Evolutionary conservation across 2,329 filamentous ascomycete species (phyloP).

Genomic region (Ambrosiella beaveri): DNA sequence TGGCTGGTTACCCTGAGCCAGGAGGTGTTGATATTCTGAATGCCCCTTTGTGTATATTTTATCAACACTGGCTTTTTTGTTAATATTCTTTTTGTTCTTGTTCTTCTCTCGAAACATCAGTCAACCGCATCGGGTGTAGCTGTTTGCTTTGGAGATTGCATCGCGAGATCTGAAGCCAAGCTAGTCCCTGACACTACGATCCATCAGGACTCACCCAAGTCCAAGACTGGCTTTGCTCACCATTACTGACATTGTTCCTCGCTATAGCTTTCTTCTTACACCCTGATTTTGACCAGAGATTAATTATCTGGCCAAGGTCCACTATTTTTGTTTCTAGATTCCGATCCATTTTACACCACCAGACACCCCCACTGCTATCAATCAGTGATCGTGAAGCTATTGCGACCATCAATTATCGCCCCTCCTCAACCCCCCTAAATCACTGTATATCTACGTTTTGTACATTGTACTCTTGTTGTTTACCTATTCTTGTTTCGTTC

Average conservation of each 20-base stretch:
- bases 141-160: not conserved
- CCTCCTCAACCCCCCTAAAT: not conserved
- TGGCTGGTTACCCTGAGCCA: not conserved
- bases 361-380: not conserved
- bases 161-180: not conserved
- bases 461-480: conserved; percentile 9
- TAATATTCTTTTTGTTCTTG: conserved; percentile 1
- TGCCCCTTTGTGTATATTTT: not conserved
- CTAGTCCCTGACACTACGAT: not conserved
- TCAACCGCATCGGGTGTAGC: not conserved
- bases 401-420: not conserved
- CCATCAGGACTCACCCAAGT: not conserved
- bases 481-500: conserved; percentile 6
- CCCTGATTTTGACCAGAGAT: not conserved
- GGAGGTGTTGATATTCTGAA: not conserved
- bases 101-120: not conserved
- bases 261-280: not conserved
- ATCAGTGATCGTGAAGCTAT: not conserved
- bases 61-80: not conserved
- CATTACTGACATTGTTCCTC: not conserved
- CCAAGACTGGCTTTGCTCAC: not conserved
- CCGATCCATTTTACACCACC: not conserved
- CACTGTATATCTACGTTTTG: not conserved
- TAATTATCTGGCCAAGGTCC: not conserved
- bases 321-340: not conserved